Percentiles rank a stretch among this genome's conserved stretches.
phyloP scores from a whole-genome alignment of 768 basidiomycete genomes.

The Podaxis pistillaris region DNA sequence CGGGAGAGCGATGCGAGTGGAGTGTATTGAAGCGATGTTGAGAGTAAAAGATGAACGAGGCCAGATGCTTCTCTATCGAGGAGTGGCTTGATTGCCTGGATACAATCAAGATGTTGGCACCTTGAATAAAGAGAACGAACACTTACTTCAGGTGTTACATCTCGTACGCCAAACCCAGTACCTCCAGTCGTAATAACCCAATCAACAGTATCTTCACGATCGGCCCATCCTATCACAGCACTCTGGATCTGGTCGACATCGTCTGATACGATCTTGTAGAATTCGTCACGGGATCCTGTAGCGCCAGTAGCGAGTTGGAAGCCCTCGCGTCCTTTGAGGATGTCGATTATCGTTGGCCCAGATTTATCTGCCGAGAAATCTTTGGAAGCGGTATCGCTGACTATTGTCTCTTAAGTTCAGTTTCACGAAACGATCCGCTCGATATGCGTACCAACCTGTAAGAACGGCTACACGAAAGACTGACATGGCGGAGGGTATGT shows the following conservation, averaged over 20 bases:
- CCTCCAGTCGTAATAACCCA: conserved; percentile 85
- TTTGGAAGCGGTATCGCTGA: conserved; percentile 70
- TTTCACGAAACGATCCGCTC: not conserved
- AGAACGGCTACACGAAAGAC: conserved; percentile 20
- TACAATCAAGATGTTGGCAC: not conserved
- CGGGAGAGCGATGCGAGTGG: conserved; percentile 81
- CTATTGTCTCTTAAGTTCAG: conserved; percentile 30
- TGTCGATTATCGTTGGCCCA: conserved; percentile 57
- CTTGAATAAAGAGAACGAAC: not conserved
- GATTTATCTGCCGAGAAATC: conserved; percentile 56
- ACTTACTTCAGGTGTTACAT: conserved; percentile 79
- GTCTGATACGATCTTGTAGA: conserved; percentile 61
- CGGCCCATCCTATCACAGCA: conserved; percentile 45
- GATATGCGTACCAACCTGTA: conserved; percentile 17
- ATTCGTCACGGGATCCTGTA: conserved; percentile 21
- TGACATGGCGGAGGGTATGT: not conserved
- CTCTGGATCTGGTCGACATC: conserved; percentile 50
- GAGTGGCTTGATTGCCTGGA: conserved; percentile 59
- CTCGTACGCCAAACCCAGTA: conserved; percentile 81
- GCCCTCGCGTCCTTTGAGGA: conserved; percentile 33
- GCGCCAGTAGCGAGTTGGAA: conserved; percentile 13
- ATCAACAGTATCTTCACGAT: conserved; percentile 45
- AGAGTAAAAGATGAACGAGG: conserved; percentile 70
- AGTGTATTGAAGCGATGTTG: conserved; percentile 68
- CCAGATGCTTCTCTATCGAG: conserved; percentile 69